phyloP scores from a whole-genome alignment of 345 rosid species.

The Aethionema arabicum region DNA sequence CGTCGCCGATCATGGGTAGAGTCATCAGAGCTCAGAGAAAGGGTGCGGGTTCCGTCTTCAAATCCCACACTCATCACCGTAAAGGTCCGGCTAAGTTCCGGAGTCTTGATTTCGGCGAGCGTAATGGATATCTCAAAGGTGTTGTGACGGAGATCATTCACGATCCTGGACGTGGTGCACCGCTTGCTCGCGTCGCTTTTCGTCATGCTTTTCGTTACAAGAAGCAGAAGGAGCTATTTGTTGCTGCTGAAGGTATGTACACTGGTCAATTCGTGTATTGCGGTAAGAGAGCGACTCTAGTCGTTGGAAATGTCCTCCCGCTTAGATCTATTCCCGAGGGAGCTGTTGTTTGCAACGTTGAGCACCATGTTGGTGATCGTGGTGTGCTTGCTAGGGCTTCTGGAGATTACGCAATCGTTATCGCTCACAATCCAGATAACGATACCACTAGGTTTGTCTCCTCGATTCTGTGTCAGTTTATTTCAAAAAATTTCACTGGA shows the following conservation, averaged over 20 bases:
- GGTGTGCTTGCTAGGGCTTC: constrained; percentile 56
- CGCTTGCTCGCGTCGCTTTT: constrained; percentile 60
- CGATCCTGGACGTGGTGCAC: constrained; percentile 77
- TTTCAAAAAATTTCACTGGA: neutral
- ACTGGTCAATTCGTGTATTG: constrained; percentile 61
- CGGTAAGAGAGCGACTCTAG: constrained; percentile 51
- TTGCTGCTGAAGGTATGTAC: constrained; percentile 65
- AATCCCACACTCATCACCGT: constrained; percentile 72
- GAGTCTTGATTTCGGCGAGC: constrained; percentile 65
- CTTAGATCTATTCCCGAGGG: constrained; percentile 67
- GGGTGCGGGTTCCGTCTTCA: constrained; percentile 80
- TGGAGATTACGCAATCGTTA: constrained; percentile 62
- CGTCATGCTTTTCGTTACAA: constrained; percentile 72
- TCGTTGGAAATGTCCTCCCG: constrained; percentile 58
- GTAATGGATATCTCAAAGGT: constrained; percentile 67
- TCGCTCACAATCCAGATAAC: constrained; percentile 67
- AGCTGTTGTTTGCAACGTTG: constrained; percentile 75
- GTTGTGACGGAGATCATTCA: constrained; percentile 70
- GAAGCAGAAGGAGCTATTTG: constrained; percentile 74
- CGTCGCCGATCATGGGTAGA: constrained; percentile 54
- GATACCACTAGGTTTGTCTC: constrained; percentile 55
- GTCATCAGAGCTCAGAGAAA: constrained; percentile 75
- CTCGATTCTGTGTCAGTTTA: too few species aligned
- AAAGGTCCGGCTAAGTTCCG: constrained; percentile 78
- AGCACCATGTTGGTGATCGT: constrained; percentile 74